A percentile compares a stretch with the other conserved stretches of the same genome.
phyloP scores from a whole-genome alignment of 2,329 filamentous ascomycete genomes.

The Botrytis galanthina region DNA sequence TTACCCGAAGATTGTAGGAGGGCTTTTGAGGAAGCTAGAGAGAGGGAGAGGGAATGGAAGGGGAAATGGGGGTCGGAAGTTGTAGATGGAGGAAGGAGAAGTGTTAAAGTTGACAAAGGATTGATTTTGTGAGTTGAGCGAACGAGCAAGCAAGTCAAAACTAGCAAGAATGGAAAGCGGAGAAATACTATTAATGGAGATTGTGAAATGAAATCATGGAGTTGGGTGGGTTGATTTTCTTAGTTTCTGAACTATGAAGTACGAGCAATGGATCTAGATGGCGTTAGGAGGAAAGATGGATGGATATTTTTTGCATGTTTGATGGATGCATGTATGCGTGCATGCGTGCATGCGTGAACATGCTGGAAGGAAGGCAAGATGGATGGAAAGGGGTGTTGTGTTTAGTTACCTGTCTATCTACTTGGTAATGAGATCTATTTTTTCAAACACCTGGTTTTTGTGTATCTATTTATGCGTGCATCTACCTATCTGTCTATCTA shows the following conservation, averaged over 20 bases:
- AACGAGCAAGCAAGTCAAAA: background rate
- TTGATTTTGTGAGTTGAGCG: slow-evolving; percentile 20
- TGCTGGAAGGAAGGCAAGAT: background rate
- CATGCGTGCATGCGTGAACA: background rate
- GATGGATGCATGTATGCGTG: background rate
- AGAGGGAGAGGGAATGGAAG: slow-evolving; percentile 70
- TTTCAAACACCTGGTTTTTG: background rate
- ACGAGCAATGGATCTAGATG: background rate
- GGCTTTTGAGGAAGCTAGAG: slow-evolving; percentile 67
- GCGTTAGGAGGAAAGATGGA: background rate
- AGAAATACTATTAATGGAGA: background rate
- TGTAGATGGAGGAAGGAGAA: slow-evolving; percentile 50
- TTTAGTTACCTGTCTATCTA: background rate
- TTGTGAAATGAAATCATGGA: background rate
- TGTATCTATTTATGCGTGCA: background rate
- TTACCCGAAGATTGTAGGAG: slow-evolving; percentile 68
- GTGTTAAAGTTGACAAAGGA: slow-evolving; percentile 61
- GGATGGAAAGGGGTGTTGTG: background rate
- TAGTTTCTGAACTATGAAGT: background rate
- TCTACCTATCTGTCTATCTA: background rate
- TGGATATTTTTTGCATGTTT: background rate
- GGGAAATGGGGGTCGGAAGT: slow-evolving; percentile 69
- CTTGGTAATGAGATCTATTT: background rate
- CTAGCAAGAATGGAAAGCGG: background rate
- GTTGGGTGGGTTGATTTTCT: background rate